Base-by-base conservation (phyloP, 2,329 filamentous ascomycete species). In the Hawksworthiomyces lignivorus region DNA sequence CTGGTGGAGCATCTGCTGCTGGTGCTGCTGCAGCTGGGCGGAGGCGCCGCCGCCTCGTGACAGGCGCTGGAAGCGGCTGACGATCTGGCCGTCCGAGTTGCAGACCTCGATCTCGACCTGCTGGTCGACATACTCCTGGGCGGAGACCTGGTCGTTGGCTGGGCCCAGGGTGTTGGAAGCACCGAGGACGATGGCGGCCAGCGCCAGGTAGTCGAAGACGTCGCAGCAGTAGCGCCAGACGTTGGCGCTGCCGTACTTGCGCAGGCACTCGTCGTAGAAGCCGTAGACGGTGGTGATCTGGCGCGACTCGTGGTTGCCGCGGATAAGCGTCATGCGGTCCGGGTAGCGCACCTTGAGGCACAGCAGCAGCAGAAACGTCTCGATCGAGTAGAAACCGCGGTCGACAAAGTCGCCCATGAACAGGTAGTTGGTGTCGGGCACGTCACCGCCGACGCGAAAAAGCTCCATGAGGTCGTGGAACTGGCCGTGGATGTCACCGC, bases 191-290 rank as follows among this genome's bases (percentile, higher is more conserved):
- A 95, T 80, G 35, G 89, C 89, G 39, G 87, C 88, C 5, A 96
- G 77, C 5, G 89, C 87, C 18, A 98, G 79, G 62, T 96, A 97
- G 65, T 98, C 90, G 59, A 98, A 98, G 4, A 97, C 85, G 56
- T 98, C 92, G 65, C 89, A 96, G 68, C 89, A 98, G 59, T 96
- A 90, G 41, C 87, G 77, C 90, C 90, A 97, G 1, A 97, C 90
- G 55, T 96, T 97, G 28, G 90, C 89, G 58, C 84, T 94, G 47
- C 90, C 90, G 57, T 97, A 97, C 65, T 97, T 97, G 41, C 90
- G 76, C 49, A 96, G 72, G 57, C 90, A 97, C 67, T 97, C 90
- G 58, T 97, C 90, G 68, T 97, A 97, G 68, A 97, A 97, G 48
- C 90, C 90, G 61, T 97, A 97, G 12, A 97, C 90, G 5, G 87